These are phyloP conservation scores for Adansonia rubrostipa DNA, from an alignment of 441 rosid species.

Conservation along the genomic window DNA sequence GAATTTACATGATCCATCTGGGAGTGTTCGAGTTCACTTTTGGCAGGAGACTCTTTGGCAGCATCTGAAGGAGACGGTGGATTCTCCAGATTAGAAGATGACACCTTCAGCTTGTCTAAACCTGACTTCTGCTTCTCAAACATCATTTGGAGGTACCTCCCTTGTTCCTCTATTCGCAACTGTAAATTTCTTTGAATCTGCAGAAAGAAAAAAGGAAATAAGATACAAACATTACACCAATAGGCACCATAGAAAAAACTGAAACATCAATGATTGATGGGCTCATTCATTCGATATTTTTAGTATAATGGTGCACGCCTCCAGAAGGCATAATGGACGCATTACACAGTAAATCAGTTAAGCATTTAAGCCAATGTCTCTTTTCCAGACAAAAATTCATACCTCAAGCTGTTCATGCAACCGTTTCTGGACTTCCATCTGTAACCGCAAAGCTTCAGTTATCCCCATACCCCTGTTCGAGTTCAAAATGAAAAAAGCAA, in stretches of 20 bases:
- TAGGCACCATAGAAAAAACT: too few relatives aligned
- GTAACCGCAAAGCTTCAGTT: conserved; percentile 85
- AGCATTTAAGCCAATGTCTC: too few relatives aligned
- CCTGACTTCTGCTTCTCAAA: conserved; percentile 89
- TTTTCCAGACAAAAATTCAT: neutral
- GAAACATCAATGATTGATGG: too few relatives aligned
- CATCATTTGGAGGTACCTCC: conserved; percentile 90
- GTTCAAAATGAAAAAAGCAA: conserved; percentile 4
- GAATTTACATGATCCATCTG: conserved; percentile 36
- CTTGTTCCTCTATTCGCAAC: conserved; percentile 93
- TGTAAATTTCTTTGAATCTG: conserved; percentile 95
- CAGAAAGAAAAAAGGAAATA: conserved; percentile 10
- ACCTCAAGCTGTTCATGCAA: conserved; percentile 91
- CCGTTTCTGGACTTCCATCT: conserved; percentile 96
- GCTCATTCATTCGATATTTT: too few relatives aligned
- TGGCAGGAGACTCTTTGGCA: conserved; percentile 37
- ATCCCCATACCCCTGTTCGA: conserved; percentile 74
- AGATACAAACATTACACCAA: too few relatives aligned
- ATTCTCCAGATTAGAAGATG: conserved; percentile 55
- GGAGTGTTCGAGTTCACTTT: conserved; percentile 37
- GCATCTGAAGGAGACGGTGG: conserved; percentile 39
- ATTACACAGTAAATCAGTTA: too few relatives aligned
- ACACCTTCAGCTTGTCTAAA: conserved; percentile 50
- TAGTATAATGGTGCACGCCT: too few relatives aligned
- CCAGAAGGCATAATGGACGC: too few relatives aligned